Evolutionary conservation across 2,329 filamentous ascomycete genomes (phyloP).

Genomic region (Paradendryphiella salina): DNA sequence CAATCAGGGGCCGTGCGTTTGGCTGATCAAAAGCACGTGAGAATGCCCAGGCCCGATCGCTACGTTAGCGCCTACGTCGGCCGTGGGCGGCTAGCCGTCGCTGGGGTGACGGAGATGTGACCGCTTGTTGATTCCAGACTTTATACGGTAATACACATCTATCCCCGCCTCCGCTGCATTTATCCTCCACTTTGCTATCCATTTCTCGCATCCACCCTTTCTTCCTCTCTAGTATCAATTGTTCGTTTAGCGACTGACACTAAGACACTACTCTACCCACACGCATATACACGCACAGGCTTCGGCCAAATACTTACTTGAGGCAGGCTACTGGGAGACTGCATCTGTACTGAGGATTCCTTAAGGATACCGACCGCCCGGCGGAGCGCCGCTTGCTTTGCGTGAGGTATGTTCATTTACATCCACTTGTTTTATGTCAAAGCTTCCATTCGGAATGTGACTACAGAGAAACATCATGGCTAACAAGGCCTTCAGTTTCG

Average conservation of each 20-base stretch:
- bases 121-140: constrained; percentile 34
- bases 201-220: constrained; percentile 29
- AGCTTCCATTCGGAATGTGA: not conserved
- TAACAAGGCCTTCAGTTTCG: constrained; percentile 45
- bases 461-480: not conserved
- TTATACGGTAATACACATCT: constrained; percentile 29
- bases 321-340: constrained; percentile 46
- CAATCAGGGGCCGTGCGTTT: not conserved
- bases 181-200: constrained; percentile 26
- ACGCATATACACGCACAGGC: constrained; percentile 29
- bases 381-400: constrained; percentile 79
- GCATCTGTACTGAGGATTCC: constrained; percentile 50
- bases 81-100: constrained; percentile 25
- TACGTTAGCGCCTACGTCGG: constrained; percentile 1
- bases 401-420: constrained; percentile 65
- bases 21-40: not conserved
- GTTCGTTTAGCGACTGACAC: constrained; percentile 14
- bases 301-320: constrained; percentile 44
- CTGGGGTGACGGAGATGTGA: constrained; percentile 28
- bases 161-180: constrained; percentile 32
- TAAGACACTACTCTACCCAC: constrained; percentile 11
- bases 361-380: constrained; percentile 63
- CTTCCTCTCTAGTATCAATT: constrained; percentile 24
- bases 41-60: not conserved
- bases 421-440: not conserved